Conservation (phyloP, 2,329 filamentous ascomycete genomes). For the Aureobasidium sp. region DNA sequence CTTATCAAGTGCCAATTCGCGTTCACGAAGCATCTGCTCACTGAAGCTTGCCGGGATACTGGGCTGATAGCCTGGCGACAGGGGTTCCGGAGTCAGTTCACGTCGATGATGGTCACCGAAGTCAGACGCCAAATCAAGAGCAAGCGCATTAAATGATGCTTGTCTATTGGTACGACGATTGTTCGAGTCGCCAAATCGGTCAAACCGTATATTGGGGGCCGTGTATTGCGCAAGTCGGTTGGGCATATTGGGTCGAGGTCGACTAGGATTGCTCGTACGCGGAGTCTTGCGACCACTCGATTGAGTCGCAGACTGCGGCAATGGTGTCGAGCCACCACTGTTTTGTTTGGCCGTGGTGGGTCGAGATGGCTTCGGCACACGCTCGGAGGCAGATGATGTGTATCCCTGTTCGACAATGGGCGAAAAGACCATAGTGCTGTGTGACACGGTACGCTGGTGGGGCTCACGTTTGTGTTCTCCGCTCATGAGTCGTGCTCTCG, state of each 20-base stretch:
- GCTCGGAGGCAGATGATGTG: conserved; percentile 16
- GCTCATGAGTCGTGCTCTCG: conserved; percentile 11
- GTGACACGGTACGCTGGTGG: conserved; percentile 70
- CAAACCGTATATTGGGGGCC: conserved; percentile 49
- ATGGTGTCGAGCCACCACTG: conserved; percentile 34
- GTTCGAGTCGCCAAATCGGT: conserved; percentile 13
- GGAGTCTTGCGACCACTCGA: conserved; percentile 12
- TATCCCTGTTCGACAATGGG: conserved; percentile 45
- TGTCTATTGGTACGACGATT: conserved; percentile 30
- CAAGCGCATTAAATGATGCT: conserved; percentile 57
- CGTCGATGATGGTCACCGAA: conserved; percentile 48
- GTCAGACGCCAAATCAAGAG: conserved; percentile 66
- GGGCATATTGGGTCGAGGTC: conserved; percentile 52
- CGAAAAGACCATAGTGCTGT: conserved; percentile 77
- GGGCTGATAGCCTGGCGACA: conserved; percentile 27
- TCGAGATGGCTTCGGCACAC: conserved; percentile 15
- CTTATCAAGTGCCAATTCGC: conserved; percentile 45
- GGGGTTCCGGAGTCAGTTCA: conserved; percentile 46
- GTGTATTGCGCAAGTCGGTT: conserved; percentile 49
- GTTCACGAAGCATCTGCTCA: conserved; percentile 44
- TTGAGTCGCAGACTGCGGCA: conserved; percentile 17
- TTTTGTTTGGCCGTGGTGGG: conserved; percentile 24
- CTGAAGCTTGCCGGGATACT: conserved; percentile 32
- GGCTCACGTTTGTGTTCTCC: conserved; percentile 17
- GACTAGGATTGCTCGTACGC: conserved; percentile 23